Evolutionary conservation across 1,284 basidiomycete species (phyloP).

Genomic region (Thecaphora frezii): DNA sequence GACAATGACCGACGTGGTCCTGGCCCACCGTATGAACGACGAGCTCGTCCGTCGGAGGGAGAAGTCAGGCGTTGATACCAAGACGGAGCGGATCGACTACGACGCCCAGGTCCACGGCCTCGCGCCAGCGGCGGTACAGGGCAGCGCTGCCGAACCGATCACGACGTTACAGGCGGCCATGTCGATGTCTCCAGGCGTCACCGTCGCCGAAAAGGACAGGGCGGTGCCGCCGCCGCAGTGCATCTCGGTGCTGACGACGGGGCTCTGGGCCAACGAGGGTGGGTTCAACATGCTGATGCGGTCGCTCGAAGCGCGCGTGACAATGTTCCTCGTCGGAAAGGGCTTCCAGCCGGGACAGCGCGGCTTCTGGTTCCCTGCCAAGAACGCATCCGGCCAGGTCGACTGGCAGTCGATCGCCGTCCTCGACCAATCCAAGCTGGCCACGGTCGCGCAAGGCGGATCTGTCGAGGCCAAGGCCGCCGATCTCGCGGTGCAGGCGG

Average conservation of each 20-base stretch:
- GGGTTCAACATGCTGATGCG: conserved; percentile 54
- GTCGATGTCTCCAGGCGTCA: conserved; percentile 1
- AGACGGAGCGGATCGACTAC: neutral
- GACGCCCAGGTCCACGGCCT: neutral
- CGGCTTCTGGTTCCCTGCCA: conserved; percentile 10
- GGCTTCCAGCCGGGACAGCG: conserved; percentile 32
- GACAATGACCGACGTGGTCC: conserved; percentile 83
- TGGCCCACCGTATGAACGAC: conserved; percentile 70
- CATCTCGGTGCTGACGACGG: conserved; percentile 57
- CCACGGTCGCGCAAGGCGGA: neutral
- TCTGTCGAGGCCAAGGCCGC: neutral
- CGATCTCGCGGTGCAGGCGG: neutral
- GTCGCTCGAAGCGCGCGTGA: conserved; percentile 36
- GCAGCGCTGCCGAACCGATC: neutral
- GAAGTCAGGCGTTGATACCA: conserved; percentile 34
- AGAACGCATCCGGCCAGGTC: neutral
- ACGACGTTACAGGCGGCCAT: neutral
- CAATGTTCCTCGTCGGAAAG: conserved; percentile 19
- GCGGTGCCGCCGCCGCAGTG: conserved; percentile 18
- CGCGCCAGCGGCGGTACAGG: neutral
- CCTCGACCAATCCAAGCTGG: neutral
- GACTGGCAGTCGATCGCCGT: conserved; percentile 22
- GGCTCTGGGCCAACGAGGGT: conserved; percentile 53
- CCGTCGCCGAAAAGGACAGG: neutral
- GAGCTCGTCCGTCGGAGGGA: conserved; percentile 23